Base-by-base conservation (phyloP, 306 rosid species). In the Sechiopsis laciniata region DNA sequence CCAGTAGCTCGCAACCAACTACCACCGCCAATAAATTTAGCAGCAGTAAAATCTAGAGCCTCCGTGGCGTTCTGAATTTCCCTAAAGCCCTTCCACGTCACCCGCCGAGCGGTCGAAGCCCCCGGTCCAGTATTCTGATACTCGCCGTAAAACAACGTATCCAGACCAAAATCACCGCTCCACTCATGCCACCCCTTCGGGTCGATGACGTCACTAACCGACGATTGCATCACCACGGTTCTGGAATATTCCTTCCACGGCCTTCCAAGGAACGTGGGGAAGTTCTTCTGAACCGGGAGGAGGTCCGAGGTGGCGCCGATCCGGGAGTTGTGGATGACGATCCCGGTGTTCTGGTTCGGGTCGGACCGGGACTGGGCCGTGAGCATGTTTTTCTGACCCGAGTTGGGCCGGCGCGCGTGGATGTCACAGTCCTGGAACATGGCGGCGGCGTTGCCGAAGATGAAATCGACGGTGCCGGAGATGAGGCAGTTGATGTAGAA, bases 291-390 rank as follows among this genome's bases (percentile, higher is more conserved):
- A 2, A 86, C 84, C 2, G 82, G 1, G 11, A 8, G 57, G 63
- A 94, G 76, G 52, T 94, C 99, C 9, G 84, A 55, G 0, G 97
- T 91, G 68, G 99, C 92, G 0, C 90, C 97, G 4, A 94, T 88
- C 17, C 95, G 84, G 8, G 80, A 75, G 15, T 86, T 88, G 0
- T 89, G 97, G 74, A 94, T 91, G 5, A 91, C 88, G 16, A 94
- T 94, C 1, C 99, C 99, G 0, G 97, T 89, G 85, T 91, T 91
- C n/a, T 94, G 97, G 79, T 91, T 91, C 0, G 96, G 99, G 69
- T 94, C 99, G 6, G 78, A 72, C 0, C 99, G 77, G 1, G 97
- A 95, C 14, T 94, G 99, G 0, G 97, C 99, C 0, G 99, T 94
- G 40, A 94, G 77, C 96, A 89, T 94, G 84, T 94, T 94, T 69